phyloP scores from a whole-genome alignment of 805 yeast genomes.

The Peterozyma toletana region DNA sequence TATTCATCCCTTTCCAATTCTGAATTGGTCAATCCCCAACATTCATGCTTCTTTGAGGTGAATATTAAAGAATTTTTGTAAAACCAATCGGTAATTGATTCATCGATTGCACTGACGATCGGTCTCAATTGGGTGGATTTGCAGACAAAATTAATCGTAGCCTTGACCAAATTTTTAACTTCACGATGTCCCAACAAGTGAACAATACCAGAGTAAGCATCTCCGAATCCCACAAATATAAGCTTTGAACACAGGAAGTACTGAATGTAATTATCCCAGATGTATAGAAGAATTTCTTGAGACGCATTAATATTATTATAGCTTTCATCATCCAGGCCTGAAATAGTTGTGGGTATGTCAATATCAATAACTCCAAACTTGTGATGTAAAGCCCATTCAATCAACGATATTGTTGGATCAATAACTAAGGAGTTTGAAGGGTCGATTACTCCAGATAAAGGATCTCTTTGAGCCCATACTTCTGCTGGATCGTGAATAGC shows the following conservation, averaged over 20 bases:
- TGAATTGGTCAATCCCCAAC: slow-evolving; percentile 54
- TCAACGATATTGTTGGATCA: slow-evolving; percentile 64
- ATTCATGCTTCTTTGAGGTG: slow-evolving; percentile 64
- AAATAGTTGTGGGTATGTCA: slow-evolving; percentile 58
- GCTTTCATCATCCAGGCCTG: slow-evolving; percentile 36
- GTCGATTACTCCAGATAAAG: slow-evolving; percentile 71
- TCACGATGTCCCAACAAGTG: slow-evolving; percentile 83
- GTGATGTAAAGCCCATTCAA: slow-evolving; percentile 54
- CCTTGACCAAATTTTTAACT: slow-evolving; percentile 54
- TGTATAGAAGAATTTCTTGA: slow-evolving; percentile 68
- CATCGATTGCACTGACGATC: slow-evolving; percentile 82
- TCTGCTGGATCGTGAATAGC: slow-evolving; percentile 89
- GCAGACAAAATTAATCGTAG: slow-evolving; percentile 65
- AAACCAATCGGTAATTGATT: slow-evolving; percentile 86
- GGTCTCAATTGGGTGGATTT: slow-evolving; percentile 63
- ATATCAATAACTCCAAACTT: slow-evolving; percentile 80
- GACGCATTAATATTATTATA: slow-evolving; percentile 61
- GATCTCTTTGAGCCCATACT: slow-evolving; percentile 82
- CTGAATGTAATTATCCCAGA: slow-evolving; percentile 89
- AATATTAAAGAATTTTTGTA: slow-evolving; percentile 79
- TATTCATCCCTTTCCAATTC: slow-evolving; percentile 15
- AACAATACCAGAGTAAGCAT: slow-evolving; percentile 79
- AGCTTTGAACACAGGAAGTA: slow-evolving; percentile 67
- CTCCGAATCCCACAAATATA: slow-evolving; percentile 84
- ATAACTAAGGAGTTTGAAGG: slow-evolving; percentile 65